Base-by-base conservation (phyloP, 169 alveolate genomes). In the Plasmodium cynomolgi region DNA sequence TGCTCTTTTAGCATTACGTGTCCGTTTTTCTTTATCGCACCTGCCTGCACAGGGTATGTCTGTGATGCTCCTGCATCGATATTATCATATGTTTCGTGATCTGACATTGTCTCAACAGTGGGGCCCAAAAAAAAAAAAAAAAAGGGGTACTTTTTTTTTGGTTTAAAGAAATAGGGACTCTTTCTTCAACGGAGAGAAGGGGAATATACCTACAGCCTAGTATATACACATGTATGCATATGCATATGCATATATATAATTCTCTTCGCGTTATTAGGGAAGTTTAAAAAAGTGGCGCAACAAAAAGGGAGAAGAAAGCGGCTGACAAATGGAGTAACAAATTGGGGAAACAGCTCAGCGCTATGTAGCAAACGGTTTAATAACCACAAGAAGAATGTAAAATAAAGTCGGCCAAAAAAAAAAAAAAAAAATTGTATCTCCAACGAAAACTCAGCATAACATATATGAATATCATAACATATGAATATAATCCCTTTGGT, bases 1-100 rank as follows among this genome's bases (percentile, higher is more conserved):
- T 98, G 98, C 47, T 99, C 99, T 96, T 98, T 99, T 96, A 99
- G 95, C 99, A 99, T 98, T 68, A 98, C 99, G 95, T 98, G 98
- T n/a, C 99, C 99, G 93, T 98, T 98, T 95, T 98, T 99, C 96
- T 98, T 98, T 90, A 99, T 97, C 85, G 99, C 98, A 84, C 99
- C 99, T 91, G 99, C 99, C 88, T 98, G 98, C 95, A 97, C 97
- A 84, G 99, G 99, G 91, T 96, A 97, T 62, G 99, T 98, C 94
- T 97, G 99, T 82, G 99, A 98, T 54, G 99, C 99, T 73, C 99
- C 99, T 79, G 99, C 99, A 84, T 97, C 98, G 54, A 95, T 97
- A 29, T 95, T 91, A 83, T 96, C 98, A 86, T 96, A 96, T 47
- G 96, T 95, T 58, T 93, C 96, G 77, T 94, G 97, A 83, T 96